Percentiles rank a stretch among this genome's conserved stretches.
phyloP scores from a whole-genome alignment of 805 yeast species.

The Kuraishia floccosa region DNA sequence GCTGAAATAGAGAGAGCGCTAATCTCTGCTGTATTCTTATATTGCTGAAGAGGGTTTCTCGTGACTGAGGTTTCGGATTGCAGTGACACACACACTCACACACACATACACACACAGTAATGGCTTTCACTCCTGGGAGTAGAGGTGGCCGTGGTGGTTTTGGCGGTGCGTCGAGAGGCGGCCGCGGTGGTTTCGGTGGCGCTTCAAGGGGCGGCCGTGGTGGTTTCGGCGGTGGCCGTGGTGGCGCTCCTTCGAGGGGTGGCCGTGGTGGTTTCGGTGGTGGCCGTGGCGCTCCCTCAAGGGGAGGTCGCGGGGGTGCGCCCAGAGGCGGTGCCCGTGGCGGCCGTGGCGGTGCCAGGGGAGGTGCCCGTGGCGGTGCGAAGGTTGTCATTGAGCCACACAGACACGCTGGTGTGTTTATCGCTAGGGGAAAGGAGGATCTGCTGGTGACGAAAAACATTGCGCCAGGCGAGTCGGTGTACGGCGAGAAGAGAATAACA shows the following conservation, averaged over 20 bases:
- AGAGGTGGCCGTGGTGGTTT: constrained; percentile 32
- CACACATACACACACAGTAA: constrained; percentile 15
- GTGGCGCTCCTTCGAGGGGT: too few species aligned
- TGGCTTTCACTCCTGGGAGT: constrained; percentile 68
- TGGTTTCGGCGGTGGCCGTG: constrained; percentile 40
- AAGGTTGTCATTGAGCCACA: constrained; percentile 98
- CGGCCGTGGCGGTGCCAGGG: constrained; percentile 58
- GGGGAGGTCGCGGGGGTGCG: constrained; percentile 50
- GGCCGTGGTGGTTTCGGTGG: constrained; percentile 35
- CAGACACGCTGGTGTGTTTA: constrained; percentile 97
- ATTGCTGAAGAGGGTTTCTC: too few species aligned
- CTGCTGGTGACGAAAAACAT: constrained; percentile 91
- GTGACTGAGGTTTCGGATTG: too few species aligned
- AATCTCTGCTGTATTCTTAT: too few species aligned
- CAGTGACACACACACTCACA: too few species aligned
- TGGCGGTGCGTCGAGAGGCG: constrained; percentile 36
- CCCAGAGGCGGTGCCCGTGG: constrained; percentile 46
- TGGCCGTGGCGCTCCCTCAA: constrained; percentile 46
- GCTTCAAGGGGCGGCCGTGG: constrained; percentile 41
- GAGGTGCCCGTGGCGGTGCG: constrained; percentile 87
- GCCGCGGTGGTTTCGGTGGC: constrained; percentile 35
- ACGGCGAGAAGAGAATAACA: constrained; percentile 94
- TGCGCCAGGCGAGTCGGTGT: constrained; percentile 97
- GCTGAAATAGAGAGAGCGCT: too few species aligned
- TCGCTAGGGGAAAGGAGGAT: constrained; percentile 99